Conservation (phyloP, 257 asterid species). For the Primulina tabacum region DNA sequence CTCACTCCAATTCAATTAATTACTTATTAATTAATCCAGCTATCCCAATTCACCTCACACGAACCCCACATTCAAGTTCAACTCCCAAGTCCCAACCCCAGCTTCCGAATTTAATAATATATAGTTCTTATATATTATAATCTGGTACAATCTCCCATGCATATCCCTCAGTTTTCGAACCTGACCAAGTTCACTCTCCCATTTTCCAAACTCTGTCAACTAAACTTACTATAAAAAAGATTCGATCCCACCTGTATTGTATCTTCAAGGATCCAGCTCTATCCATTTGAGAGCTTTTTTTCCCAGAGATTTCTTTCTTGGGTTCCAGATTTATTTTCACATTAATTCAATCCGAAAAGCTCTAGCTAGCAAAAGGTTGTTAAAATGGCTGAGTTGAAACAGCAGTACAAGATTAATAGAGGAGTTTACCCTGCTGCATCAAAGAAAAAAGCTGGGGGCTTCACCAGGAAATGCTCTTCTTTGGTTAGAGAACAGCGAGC, state of each 20-base stretch:
- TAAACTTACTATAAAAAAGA: slow-evolving; percentile 25
- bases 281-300: slow-evolving; percentile 50
- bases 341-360: neutral
- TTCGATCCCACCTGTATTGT: slow-evolving; percentile 4
- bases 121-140: neutral
- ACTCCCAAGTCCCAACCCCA: neutral
- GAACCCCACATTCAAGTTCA: slow-evolving; percentile 11
- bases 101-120: slow-evolving; percentile 9
- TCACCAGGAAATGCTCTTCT: slow-evolving; percentile 67
- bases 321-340: neutral
- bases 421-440: slow-evolving; percentile 15
- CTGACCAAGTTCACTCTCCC: slow-evolving; percentile 53
- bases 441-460: slow-evolving; percentile 42
- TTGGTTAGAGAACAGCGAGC: slow-evolving; percentile 73
- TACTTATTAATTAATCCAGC: too few species aligned
- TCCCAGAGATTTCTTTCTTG: slow-evolving; percentile 24
- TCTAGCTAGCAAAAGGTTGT: neutral
- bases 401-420: slow-evolving; percentile 24
- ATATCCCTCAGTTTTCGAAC: slow-evolving; percentile 41
- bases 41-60: slow-evolving; percentile 31
- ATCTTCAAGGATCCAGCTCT: slow-evolving; percentile 67
- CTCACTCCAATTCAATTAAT: neutral
- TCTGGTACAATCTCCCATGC: slow-evolving; percentile 43
- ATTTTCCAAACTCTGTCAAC: slow-evolving; percentile 21
- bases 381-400: slow-evolving; percentile 41